Conservation (phyloP, 352 stramenopile genomes). For the Detonula confervacea region DNA sequence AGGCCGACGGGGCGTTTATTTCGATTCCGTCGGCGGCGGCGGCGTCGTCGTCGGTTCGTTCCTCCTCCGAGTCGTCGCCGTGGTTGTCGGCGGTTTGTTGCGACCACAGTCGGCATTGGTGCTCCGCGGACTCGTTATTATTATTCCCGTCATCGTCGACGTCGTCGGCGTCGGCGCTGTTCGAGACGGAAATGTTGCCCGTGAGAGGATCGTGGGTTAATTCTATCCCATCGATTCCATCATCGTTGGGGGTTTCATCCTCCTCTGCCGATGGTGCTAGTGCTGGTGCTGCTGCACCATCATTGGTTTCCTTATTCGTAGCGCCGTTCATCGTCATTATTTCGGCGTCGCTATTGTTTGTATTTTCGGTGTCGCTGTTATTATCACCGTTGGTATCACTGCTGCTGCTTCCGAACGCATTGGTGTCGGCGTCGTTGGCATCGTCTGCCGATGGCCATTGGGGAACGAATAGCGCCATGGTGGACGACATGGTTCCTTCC, state of each 20-base stretch:
- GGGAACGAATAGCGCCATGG: slow-evolving; percentile 16
- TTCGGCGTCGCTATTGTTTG: no score
- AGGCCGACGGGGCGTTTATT: no score
- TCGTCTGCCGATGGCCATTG: slow-evolving; percentile 5
- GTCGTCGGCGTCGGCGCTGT: neutral
- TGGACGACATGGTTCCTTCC: neutral
- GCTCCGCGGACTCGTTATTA: neutral
- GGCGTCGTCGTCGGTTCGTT: neutral
- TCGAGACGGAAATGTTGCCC: neutral
- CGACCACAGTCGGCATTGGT: slow-evolving; percentile 11
- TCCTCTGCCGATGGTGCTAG: neutral
- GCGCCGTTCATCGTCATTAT: no score
- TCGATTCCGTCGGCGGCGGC: neutral
- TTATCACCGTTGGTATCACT: neutral
- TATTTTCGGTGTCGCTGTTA: neutral
- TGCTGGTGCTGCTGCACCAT: neutral
- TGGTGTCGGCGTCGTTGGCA: neutral
- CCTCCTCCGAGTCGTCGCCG: neutral
- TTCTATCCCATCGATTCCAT: neutral
- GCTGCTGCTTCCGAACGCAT: neutral
- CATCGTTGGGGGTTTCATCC: neutral
- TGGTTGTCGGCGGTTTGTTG: neutral
- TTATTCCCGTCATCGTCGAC: slow-evolving; percentile 1
- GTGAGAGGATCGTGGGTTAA: neutral
- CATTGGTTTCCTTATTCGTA: neutral